phyloP scores from a whole-genome alignment of 2,329 filamentous ascomycete species.

The Cladophialophora psammophila region DNA sequence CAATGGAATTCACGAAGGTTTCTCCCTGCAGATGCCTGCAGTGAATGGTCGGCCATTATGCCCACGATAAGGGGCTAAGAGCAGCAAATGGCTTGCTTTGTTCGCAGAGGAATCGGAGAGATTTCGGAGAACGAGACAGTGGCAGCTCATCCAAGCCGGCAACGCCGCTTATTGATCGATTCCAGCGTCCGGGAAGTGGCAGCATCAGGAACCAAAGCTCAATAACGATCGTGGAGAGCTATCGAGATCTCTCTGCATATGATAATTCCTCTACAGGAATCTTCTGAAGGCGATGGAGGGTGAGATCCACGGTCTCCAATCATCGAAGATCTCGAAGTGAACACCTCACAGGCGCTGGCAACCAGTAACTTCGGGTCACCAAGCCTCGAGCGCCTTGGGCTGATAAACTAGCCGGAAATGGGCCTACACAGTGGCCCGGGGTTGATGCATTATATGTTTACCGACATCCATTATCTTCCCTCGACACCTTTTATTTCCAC shows the following conservation, averaged over 20 bases:
- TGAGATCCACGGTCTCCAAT: not conserved
- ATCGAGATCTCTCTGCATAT: not conserved
- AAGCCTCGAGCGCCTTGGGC: not conserved
- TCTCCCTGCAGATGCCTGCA: not conserved
- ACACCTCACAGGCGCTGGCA: not conserved
- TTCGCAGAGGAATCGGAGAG: not conserved
- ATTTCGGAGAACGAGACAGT: not conserved
- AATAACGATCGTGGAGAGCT: not conserved
- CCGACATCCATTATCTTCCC: not conserved
- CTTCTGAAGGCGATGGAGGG: not conserved
- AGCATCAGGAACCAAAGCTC: not conserved
- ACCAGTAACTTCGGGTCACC: not conserved
- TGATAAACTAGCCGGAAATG: constrained; percentile 5
- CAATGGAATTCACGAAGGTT: not conserved
- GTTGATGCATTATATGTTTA: not conserved
- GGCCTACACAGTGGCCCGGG: not conserved
- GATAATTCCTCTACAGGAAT: not conserved
- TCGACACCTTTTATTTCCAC: constrained; percentile 9
- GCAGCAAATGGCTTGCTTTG: not conserved
- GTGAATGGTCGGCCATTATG: not conserved
- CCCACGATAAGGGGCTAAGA: not conserved
- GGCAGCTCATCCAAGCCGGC: not conserved
- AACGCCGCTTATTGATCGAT: not conserved
- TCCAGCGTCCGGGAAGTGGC: not conserved
- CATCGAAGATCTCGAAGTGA: not conserved